Conservation (phyloP, 495 filamentous ascomycete genomes). For the Trichoderma asperelloides region DNA sequence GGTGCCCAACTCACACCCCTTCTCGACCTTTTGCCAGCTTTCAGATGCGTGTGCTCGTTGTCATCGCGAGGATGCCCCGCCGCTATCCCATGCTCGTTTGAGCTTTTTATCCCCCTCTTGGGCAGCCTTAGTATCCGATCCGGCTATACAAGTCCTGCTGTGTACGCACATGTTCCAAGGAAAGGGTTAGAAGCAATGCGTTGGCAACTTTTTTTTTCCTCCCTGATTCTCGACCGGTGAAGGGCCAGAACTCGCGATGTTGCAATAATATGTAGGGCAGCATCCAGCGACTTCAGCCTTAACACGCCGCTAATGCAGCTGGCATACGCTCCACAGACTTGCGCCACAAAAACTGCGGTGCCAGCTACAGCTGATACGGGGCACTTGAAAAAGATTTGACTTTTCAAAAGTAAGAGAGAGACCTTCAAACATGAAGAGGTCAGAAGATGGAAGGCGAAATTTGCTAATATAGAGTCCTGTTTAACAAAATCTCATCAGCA, state of each 20-base stretch:
- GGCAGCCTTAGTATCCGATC: neutral
- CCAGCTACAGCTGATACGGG: neutral
- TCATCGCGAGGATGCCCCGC: slow-evolving; percentile 8
- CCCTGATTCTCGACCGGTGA: neutral
- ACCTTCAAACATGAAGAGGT: neutral
- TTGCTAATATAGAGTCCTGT: neutral
- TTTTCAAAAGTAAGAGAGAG: neutral
- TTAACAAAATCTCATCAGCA: neutral
- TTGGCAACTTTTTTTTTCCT: slow-evolving; percentile 9
- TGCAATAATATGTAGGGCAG: neutral
- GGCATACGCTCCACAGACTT: slow-evolving; percentile 8
- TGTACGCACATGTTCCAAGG: neutral
- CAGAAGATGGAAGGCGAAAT: neutral
- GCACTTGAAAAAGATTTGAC: no score
- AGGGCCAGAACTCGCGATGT: neutral
- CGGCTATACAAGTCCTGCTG: neutral
- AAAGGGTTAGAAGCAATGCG: slow-evolving; percentile 13
- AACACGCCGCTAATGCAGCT: slow-evolving; percentile 15
- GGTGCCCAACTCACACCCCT: slow-evolving; percentile 3
- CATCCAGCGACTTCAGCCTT: slow-evolving; percentile 1
- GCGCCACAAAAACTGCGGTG: neutral
- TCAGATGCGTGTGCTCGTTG: slow-evolving; percentile 4
- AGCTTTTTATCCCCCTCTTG: neutral
- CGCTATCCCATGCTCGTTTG: neutral
- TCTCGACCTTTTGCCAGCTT: neutral